phyloP scores from a whole-genome alignment of 495 filamentous ascomycete genomes.

The Tuber aestivum region DNA sequence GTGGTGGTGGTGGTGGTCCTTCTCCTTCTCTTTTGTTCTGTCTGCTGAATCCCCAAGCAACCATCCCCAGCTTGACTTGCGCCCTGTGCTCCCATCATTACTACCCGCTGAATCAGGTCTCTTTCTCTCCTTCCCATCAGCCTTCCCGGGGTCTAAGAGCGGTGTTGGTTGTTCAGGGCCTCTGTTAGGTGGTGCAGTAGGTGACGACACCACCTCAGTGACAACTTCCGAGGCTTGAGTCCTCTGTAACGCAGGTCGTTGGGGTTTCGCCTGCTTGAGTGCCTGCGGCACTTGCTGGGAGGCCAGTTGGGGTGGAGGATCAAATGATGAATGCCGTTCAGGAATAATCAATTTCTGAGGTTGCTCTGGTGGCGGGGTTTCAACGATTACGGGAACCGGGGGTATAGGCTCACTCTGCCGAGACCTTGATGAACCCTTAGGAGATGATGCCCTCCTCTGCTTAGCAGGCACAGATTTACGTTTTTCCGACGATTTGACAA shows the following conservation, averaged over 20 bases:
- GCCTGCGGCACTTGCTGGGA: conserved; percentile 19
- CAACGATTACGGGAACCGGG: conserved; percentile 61
- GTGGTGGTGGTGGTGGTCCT: conserved; percentile 50
- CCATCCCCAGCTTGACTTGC: conserved; percentile 88
- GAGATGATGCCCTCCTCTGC: conserved; percentile 33
- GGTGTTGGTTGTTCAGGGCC: conserved; percentile 1
- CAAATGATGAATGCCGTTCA: conserved; percentile 43
- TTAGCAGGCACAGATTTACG: conserved; percentile 39
- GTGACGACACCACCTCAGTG: conserved; percentile 9
- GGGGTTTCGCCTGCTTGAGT: conserved; percentile 25
- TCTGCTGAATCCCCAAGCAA: conserved; percentile 49
- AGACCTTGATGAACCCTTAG: conserved; percentile 32
- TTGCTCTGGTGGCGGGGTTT: conserved; percentile 56
- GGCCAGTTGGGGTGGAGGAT: conserved; percentile 37
- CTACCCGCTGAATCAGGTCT: conserved; percentile 49
- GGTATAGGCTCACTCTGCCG: conserved; percentile 38
- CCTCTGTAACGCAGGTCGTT: conserved; percentile 16
- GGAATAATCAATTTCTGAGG: conserved; percentile 40
- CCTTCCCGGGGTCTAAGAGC: conserved; percentile 9
- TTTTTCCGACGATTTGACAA: conserved; percentile 18
- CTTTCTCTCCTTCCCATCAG: conserved; percentile 55
- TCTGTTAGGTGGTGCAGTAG: background rate
- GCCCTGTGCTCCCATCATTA: conserved; percentile 45
- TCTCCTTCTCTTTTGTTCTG: conserved; percentile 56
- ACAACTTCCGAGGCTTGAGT: conserved; percentile 14